Evolutionary conservation across 495 filamentous ascomycete species (phyloP).

Genomic region (Margaritispora aquatica): DNA sequence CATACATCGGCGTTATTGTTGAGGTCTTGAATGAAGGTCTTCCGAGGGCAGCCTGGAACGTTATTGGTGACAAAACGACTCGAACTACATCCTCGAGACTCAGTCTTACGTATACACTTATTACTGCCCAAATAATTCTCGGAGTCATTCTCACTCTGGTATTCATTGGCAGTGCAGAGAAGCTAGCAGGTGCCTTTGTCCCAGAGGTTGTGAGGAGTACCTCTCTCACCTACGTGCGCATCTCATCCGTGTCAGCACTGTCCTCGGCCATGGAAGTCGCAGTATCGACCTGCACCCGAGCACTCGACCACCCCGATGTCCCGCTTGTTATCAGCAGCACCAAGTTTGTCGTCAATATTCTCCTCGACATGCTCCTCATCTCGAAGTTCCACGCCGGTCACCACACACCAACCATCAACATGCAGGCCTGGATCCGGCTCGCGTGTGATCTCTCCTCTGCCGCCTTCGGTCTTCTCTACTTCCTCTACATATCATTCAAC

Average conservation of each 20-base stretch:
- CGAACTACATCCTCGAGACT: conserved; percentile 47
- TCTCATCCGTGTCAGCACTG: conserved; percentile 54
- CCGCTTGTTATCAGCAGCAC: conserved; percentile 60
- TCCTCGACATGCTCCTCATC: conserved; percentile 64
- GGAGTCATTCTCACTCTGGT: conserved; percentile 55
- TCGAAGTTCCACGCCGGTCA: conserved; percentile 58
- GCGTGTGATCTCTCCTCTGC: conserved; percentile 55
- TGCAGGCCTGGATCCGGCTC: conserved; percentile 57
- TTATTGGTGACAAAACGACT: conserved; percentile 60
- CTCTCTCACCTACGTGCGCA: conserved; percentile 59
- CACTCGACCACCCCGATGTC: conserved; percentile 67
- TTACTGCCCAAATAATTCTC: conserved; percentile 49
- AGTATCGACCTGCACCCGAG: conserved; percentile 53
- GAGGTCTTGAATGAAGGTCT: conserved; percentile 73
- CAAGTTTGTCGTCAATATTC: conserved; percentile 61
- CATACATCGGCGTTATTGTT: conserved; percentile 54
- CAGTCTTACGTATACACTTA: conserved; percentile 56
- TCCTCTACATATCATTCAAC: conserved; percentile 32
- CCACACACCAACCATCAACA: conserved; percentile 49
- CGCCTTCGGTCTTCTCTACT: conserved; percentile 52
- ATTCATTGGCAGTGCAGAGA: conserved; percentile 48
- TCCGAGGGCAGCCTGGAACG: conserved; percentile 59
- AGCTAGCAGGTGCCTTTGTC: conserved; percentile 57
- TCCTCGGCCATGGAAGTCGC: conserved; percentile 59
- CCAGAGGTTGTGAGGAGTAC: conserved; percentile 47